Conservation (phyloP, 441 rosid genomes). For the Adansonia gregorii region DNA sequence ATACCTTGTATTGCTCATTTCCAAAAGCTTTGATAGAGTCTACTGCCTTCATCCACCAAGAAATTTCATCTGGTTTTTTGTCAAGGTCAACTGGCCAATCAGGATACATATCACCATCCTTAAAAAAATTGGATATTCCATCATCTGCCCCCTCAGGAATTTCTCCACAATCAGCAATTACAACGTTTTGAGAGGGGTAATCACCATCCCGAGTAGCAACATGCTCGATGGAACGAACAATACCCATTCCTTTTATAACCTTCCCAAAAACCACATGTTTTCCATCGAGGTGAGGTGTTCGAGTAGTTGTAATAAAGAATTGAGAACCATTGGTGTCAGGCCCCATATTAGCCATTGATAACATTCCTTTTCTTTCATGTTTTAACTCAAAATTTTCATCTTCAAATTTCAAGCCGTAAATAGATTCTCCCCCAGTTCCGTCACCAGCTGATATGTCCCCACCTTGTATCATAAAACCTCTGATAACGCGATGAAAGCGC, state of each 20-base stretch:
- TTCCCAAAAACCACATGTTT: constrained; percentile 95
- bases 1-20: constrained; percentile 56
- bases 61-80: constrained; percentile 59
- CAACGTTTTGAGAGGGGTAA: constrained; percentile 59
- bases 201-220: constrained; percentile 55
- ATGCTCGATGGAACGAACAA: constrained; percentile 83
- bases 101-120: constrained; percentile 86
- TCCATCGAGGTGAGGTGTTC: constrained; percentile 84
- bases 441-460: constrained; percentile 90
- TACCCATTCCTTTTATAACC: constrained; percentile 91
- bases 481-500: constrained; percentile 78
- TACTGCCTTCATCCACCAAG: constrained; percentile 92
- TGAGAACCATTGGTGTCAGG: constrained; percentile 93
- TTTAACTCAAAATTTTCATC: constrained; percentile 90
- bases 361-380: constrained; percentile 95
- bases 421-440: constrained; percentile 97
- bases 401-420: constrained; percentile 83
- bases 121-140: constrained; percentile 77
- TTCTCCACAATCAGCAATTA: constrained; percentile 78
- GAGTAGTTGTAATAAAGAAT: constrained; percentile 90
- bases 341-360: constrained; percentile 91
- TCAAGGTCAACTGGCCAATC: constrained; percentile 93
- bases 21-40: constrained; percentile 75
- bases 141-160: constrained; percentile 77
- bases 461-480: constrained; percentile 92